phyloP scores from a whole-genome alignment of 495 filamentous ascomycete genomes.

The Filosporella fistucella region DNA sequence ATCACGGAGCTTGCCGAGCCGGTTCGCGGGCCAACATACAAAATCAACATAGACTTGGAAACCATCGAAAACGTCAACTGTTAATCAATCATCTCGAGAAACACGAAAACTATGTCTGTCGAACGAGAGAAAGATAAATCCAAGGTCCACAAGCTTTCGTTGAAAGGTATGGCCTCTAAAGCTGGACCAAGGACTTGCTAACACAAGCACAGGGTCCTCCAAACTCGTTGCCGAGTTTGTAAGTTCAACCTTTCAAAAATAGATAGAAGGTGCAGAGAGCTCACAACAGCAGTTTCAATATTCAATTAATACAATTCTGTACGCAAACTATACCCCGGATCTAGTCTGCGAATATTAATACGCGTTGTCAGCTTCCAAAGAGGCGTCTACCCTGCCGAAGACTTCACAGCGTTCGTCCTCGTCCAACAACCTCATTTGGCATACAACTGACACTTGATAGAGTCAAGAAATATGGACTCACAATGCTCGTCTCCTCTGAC shows the following conservation, averaged over 20 bases:
- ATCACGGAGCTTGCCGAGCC: constrained; percentile 13
- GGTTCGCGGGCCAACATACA: constrained; percentile 12
- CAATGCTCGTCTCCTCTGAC: constrained; percentile 93
- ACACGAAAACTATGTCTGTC: constrained; percentile 13
- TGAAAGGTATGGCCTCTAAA: constrained; percentile 59
- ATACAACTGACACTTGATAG: constrained; percentile 2
- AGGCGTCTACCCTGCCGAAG: constrained; percentile 95
- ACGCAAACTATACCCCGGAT: constrained; percentile 12
- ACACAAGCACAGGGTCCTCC: constrained; percentile 43
- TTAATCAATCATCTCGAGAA: background rate
- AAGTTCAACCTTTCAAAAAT: constrained; percentile 22
- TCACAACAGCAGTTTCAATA: constrained; percentile 65
- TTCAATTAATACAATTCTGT: constrained; percentile 92
- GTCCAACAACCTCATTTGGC: background rate
- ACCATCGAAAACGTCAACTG: background rate
- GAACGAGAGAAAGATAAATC: constrained; percentile 71
- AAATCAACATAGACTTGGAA: background rate
- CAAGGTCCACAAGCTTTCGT: constrained; percentile 87
- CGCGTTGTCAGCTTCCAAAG: constrained; percentile 68
- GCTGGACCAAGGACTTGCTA: background rate
- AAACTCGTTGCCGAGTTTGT: constrained; percentile 89
- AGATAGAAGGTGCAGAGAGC: background rate
- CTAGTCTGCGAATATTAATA: constrained; percentile 7
- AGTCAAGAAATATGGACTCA: constrained; percentile 97
- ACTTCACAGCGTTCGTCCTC: constrained; percentile 78